These are phyloP conservation scores for Aphanomyces euteiches DNA, from an alignment of 352 stramenopile genomes.

Conservation along the genomic window DNA sequence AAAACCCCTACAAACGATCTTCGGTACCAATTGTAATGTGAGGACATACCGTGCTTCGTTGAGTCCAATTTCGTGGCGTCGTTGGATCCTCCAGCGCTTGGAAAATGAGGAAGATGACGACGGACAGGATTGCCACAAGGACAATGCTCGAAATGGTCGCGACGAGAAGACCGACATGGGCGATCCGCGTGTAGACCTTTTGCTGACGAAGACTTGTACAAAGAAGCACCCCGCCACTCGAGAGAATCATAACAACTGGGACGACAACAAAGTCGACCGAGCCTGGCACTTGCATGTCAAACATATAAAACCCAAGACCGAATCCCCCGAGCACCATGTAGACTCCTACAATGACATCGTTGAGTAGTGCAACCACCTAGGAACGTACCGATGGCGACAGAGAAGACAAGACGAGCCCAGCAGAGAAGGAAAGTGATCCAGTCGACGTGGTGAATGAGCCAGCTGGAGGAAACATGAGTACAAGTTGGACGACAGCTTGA, in stretches of 20 bases:
- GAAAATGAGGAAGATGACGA: slow-evolving; percentile 59
- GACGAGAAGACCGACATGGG: slow-evolving; percentile 37
- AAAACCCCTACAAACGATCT: slow-evolving; percentile 39
- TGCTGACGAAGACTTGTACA: background rate
- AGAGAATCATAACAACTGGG: background rate
- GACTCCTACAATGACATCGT: slow-evolving; percentile 1
- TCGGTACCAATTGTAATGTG: background rate
- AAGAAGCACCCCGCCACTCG: background rate
- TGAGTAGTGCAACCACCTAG: background rate
- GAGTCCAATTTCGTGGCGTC: slow-evolving; percentile 53
- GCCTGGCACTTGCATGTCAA: slow-evolving; percentile 14
- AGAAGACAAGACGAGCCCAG: slow-evolving; percentile 16
- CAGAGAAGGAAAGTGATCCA: background rate
- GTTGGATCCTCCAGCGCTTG: slow-evolving; percentile 47
- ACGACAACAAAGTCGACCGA: slow-evolving; percentile 4
- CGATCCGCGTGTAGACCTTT: slow-evolving; percentile 29
- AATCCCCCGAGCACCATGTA: slow-evolving; percentile 24
- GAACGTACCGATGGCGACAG: slow-evolving; percentile 14
- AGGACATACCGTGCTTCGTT: slow-evolving; percentile 47
- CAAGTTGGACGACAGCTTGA: background rate
- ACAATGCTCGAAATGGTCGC: slow-evolving; percentile 45
- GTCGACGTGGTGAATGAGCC: slow-evolving; percentile 14
- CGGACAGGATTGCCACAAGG: slow-evolving; percentile 39
- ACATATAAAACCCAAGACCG: slow-evolving; percentile 29
- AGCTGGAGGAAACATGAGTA: slow-evolving; percentile 8